Base-by-base conservation (phyloP, 306 rosid genomes). In the Sesbania bispinosa region DNA sequence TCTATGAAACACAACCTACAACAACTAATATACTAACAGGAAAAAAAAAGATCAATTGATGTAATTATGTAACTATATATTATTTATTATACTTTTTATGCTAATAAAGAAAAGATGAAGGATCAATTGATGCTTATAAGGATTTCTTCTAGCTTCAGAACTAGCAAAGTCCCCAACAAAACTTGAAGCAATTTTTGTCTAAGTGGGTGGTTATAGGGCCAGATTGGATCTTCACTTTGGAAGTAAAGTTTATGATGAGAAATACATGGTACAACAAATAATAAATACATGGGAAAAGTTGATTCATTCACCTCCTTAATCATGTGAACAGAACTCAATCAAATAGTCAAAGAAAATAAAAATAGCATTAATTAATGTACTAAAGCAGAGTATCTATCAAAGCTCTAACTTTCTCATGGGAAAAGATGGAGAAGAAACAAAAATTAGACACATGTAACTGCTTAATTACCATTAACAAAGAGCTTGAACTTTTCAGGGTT, bases 401-500 rank as follows among this genome's bases (percentile, higher is more conserved):
- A 16, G 21, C 52, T 27, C 6, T 36, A 41, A 53, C n/a, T 29
- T 5, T 63, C 3, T 14, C 23, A 32, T 21, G 3, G 43, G 15
- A 36, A 33, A 33, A 47, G 30, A 32, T 14, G 18, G 5, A 35
- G 38, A 42, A 38, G 51, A 46, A 48, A 35, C 10, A n/a, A n/a
- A 55, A 43, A 26, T 46, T 47, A 42, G 61, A 21, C 2, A 14
- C 21, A 30, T 24, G 2, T 45, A 14, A 26, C 8, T 18, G 5
- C 35, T 41, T n/a, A n/a, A n/a, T 59, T 62, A 77, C 82, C 82
- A 71, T 78, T 78, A 13, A 71, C 82, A 62, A 78, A 78, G 57
- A 78, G 82, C 53, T 78, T 71, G 58, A 78, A 78, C 43, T 71
- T 78, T 1, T 78, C 45, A 14, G 77, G 82, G 35, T 78, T 78